Evolutionary conservation across 1,284 basidiomycete species (phyloP), one percentile per base, ranked within the genome.

Genomic region (Porodaedalea pini): DNA sequence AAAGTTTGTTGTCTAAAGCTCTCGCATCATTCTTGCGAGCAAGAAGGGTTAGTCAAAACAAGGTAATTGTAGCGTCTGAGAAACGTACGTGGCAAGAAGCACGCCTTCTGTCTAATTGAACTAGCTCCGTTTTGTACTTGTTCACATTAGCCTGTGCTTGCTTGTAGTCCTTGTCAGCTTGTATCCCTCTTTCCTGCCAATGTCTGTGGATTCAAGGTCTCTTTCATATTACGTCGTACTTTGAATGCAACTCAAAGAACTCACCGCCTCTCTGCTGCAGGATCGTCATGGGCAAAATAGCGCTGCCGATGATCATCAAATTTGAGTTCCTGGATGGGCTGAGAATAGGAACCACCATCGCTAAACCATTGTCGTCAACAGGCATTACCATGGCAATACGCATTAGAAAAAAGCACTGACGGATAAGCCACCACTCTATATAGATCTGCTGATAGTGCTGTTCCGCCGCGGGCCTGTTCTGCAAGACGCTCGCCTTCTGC

Each of bases 341-440:
- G 43, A 2, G 59, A 57, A 36, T 52, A 50, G 21, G 39, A 57
- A 25, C 59, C 59, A 21, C 59, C 55, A 25, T 59, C 58, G 31
- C 59, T 54, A 21, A 31, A 31, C 31, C 15, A 29, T 31, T 11
- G 4, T 11, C n/a, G 27, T 41, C 3, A 41, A 32, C 4, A 54
- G 11, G 31, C 11, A 25, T n/a, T 2, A 36, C 2, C 1, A 41
- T 4, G 34, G 34, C 23, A 7, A 25, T 32, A 13, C n/a, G 29
- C 52, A 39, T 15, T 45, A 8, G 44, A 25, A 34, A 39, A 17
- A 36, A 10, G 10, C 1, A 77, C 84, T 54, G 66, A 88, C 86
- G 75, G 67, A 67, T 78, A 92, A 58, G 83, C 81, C 17, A 73
- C 76, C 43, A 90, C 83, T 17, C 70, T 70, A 70, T 84, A 87